Evolutionary conservation across 495 filamentous ascomycete genomes (phyloP).

Genomic region (Podospora fimiseda): DNA sequence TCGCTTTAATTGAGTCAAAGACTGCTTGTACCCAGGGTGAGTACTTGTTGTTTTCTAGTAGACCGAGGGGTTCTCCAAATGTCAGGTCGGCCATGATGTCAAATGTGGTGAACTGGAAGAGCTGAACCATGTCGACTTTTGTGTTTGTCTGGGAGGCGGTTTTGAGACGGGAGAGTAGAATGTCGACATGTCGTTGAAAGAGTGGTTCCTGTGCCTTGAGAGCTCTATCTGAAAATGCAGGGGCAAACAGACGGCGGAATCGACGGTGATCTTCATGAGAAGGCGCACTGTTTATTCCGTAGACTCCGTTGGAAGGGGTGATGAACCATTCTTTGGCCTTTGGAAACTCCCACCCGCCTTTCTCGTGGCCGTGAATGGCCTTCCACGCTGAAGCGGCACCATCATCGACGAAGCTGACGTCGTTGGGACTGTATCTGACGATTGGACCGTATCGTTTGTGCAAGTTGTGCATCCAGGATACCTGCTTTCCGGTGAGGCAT

Average conservation of each 20-base stretch:
- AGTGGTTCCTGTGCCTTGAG: conserved; percentile 35
- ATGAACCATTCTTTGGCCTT: conserved; percentile 30
- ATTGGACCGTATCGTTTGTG: conserved; percentile 47
- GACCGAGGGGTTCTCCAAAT: conserved; percentile 49
- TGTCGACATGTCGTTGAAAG: conserved; percentile 31
- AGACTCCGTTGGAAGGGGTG: not conserved
- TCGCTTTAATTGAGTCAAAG: conserved; percentile 1
- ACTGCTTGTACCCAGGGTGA: conserved; percentile 33
- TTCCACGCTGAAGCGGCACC: conserved; percentile 50
- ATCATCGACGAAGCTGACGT: conserved; percentile 47
- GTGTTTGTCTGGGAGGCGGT: conserved; percentile 5
- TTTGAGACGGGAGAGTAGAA: conserved; percentile 17
- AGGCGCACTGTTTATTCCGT: conserved; percentile 21
- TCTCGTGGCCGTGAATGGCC: conserved; percentile 50
- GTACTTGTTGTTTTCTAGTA: conserved; percentile 31
- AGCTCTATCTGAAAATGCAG: conserved; percentile 44
- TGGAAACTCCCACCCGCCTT: conserved; percentile 22
- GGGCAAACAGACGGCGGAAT: conserved; percentile 36
- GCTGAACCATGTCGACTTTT: conserved; percentile 31
- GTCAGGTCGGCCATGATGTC: conserved; percentile 53
- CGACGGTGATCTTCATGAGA: conserved; percentile 32
- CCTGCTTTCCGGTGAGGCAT: not conserved
- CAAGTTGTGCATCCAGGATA: conserved; percentile 12
- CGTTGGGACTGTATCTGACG: conserved; percentile 48
- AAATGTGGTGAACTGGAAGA: conserved; percentile 52